Conservation (phyloP, 805 yeast species). For the Hanseniaspora singularis region DNA sequence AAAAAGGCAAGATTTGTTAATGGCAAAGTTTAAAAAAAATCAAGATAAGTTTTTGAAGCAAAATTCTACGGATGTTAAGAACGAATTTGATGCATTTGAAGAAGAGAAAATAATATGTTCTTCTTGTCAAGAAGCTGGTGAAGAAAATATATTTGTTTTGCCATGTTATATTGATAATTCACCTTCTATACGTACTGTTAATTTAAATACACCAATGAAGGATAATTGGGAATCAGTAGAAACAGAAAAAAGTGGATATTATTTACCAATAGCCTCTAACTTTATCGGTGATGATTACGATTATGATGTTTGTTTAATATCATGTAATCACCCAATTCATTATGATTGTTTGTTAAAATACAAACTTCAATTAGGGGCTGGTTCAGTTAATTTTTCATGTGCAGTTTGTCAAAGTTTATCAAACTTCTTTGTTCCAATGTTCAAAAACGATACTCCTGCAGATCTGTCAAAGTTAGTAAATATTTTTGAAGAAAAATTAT, state of each 20-base stretch:
- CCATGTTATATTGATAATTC: slow-evolving; percentile 40
- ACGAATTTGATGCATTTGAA: slow-evolving; percentile 16
- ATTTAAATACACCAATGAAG: slow-evolving; percentile 3
- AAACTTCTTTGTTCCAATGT: slow-evolving; percentile 26
- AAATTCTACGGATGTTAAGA: slow-evolving; percentile 29
- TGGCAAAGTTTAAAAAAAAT: slow-evolving; percentile 55
- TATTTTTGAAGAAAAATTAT: slow-evolving; percentile 4
- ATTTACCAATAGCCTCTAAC: slow-evolving; percentile 7
- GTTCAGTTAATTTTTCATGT: slow-evolving; percentile 45
- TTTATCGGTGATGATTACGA: slow-evolving; percentile 8
- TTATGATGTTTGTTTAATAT: slow-evolving; percentile 39
- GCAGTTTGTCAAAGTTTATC: slow-evolving; percentile 79
- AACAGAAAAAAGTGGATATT: not conserved
- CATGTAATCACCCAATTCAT: slow-evolving; percentile 95
- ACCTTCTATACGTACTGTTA: slow-evolving; percentile 37
- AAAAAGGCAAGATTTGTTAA: slow-evolving; percentile 47
- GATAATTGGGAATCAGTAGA: slow-evolving; percentile 3
- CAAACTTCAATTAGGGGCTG: slow-evolving; percentile 25
- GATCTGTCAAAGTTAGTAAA: not conserved
- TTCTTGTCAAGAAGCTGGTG: slow-evolving; percentile 44
- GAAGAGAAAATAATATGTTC: slow-evolving; percentile 37
- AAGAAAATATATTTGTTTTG: slow-evolving; percentile 43
- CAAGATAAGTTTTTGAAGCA: slow-evolving; percentile 62
- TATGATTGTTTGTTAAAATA: slow-evolving; percentile 60
- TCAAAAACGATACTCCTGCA: not conserved